Base-by-base conservation (phyloP, 169 alveolate species). In the Babesia divergens region DNA sequence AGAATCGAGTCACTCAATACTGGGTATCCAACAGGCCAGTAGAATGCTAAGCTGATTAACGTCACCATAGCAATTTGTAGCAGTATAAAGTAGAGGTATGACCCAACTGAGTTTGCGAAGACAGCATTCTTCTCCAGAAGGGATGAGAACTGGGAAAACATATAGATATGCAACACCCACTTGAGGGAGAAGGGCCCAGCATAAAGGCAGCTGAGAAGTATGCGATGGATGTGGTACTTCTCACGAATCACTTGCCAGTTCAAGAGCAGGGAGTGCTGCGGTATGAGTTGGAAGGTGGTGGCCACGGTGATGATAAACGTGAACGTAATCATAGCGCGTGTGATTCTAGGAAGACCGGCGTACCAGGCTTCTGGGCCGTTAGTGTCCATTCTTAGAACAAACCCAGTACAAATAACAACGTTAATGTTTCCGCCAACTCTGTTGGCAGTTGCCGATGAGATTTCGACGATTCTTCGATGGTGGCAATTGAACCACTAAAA, bases 151-250 rank as follows among this genome's bases (percentile, higher is more conserved):
- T 91, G 89, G 49, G 92, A 70, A 44, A 92, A 84, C 89, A 92
- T 84, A 52, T 90, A 68, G 58, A 87, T 68, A 62, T 84, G 90
- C 75, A 93, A 74, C 52, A 91, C 83, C 95, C 95, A 93, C 18
- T 89, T 65, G 13, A 91, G 72, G 20, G 96, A 91, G 60, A 93
- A 93, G 35, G 85, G 92, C n/a, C 97, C 97, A 20, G 90, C 86
- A 64, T 81, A 89, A 26, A 93, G 68, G 76, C 89, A 56, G 64
- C 84, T 90, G 24, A 93, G 62, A 46, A 93, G 56, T 32, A 93
- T 81, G 43, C 97, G 87, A 93, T 95, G 91, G 14, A 92, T 47
- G 52, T 92, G 94, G 31, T 75, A 86, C 53, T 71, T 66, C 38
- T 84, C 58, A 46, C 86, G 62, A 44, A 88, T 72, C 5, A 88